phyloP scores from a whole-genome alignment of 2,329 filamentous ascomycete species.

The Trichothecium roseum region DNA sequence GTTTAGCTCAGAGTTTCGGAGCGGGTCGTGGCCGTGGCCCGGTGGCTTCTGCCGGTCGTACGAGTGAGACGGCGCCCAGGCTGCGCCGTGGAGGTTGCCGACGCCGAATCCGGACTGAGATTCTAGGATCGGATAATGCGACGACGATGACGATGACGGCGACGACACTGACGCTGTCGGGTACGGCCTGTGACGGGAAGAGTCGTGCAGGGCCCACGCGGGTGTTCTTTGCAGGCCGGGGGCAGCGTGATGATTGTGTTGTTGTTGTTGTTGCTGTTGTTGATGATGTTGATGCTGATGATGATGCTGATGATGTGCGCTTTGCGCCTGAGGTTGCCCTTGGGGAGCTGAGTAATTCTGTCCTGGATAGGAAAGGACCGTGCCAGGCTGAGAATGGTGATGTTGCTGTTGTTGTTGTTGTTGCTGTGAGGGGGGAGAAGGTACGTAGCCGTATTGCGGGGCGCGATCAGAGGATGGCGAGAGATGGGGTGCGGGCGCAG shows the following conservation, averaged over 20 bases:
- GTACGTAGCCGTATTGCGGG: background rate
- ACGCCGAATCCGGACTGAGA: no score
- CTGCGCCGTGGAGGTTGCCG: background rate
- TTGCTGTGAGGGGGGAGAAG: constrained; percentile 1
- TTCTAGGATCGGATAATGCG: no score
- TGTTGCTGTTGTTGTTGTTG: constrained; percentile 3
- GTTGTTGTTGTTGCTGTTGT: constrained; percentile 8
- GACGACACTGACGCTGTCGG: background rate
- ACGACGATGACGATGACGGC: no score
- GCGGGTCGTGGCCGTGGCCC: no score
- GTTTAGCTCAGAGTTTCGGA: no score
- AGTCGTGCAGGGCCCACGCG: constrained; percentile 1
- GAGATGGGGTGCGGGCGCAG: background rate
- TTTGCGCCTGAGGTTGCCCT: background rate
- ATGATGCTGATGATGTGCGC: constrained; percentile 1
- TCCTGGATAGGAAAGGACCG: background rate
- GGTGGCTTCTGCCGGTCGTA: constrained; percentile 1
- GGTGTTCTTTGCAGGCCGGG: background rate
- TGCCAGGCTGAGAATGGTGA: constrained; percentile 1
- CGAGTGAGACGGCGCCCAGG: background rate
- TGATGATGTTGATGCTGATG: constrained; percentile 4
- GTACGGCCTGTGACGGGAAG: constrained; percentile 3
- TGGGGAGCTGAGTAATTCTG: background rate
- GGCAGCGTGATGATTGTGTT: constrained; percentile 4
- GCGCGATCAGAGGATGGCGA: background rate